Conservation (phyloP, 176 grass and related monocot species). For the Oryza glumipatula region DNA sequence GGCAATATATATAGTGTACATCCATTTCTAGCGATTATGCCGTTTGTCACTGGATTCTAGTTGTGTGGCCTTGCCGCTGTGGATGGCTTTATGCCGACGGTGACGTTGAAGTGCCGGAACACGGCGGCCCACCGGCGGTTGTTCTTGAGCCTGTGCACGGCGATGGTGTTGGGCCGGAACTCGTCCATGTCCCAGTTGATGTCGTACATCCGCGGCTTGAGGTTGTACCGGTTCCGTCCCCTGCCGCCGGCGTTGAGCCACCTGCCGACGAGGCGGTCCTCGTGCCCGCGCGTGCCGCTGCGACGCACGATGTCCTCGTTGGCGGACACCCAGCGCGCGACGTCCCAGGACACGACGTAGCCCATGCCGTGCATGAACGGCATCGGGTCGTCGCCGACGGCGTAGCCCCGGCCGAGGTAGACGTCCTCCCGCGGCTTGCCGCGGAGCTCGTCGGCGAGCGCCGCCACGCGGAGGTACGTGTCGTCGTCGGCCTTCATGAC, state of each 20-base stretch:
- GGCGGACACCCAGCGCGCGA: constrained; percentile 56
- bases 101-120: constrained; percentile 75
- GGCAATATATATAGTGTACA: no score
- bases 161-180: constrained; percentile 64
- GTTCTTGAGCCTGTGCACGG: constrained; percentile 77
- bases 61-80: constrained; percentile 10
- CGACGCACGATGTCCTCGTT: constrained; percentile 46
- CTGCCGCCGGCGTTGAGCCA: constrained; percentile 60
- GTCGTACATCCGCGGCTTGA: constrained; percentile 77
- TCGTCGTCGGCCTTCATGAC: constrained; percentile 82
- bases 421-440: constrained; percentile 48
- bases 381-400: constrained; percentile 47
- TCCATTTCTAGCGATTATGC: no score
- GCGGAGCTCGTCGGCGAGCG: constrained; percentile 43
- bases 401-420: constrained; percentile 64
- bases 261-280: constrained; percentile 46
- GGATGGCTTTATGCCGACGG: constrained; percentile 37
- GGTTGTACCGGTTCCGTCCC: constrained; percentile 61
- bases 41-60: no score
- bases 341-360: constrained; percentile 76
- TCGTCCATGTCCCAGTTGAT: constrained; percentile 56
- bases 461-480: constrained; percentile 52
- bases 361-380: constrained; percentile 92
- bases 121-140: constrained; percentile 57
- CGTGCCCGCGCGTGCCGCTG: no score